Percentiles rank a stretch among this genome's conserved stretches.
These are phyloP conservation scores for Wickerhamiella occidentalis DNA, from an alignment of 805 yeast species.

Conservation along the genomic window DNA sequence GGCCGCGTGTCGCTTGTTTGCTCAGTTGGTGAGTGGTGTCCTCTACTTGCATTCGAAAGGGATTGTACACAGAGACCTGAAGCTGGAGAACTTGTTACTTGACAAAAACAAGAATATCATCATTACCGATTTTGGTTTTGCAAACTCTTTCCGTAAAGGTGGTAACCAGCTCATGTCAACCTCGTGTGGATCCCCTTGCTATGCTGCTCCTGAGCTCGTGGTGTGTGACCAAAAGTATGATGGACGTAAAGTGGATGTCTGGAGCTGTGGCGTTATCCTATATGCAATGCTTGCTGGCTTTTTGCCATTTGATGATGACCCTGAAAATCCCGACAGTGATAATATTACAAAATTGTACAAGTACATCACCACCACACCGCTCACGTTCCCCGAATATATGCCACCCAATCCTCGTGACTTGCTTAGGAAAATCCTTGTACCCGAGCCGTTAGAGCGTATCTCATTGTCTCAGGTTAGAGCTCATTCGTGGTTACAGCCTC, in stretches of 20 bases:
- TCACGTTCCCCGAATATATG: constrained; percentile 91
- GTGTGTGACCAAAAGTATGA: constrained; percentile 77
- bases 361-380: constrained; percentile 80
- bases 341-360: constrained; percentile 83
- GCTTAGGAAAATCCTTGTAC: constrained; percentile 63
- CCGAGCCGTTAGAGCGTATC: constrained; percentile 73
- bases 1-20: constrained; percentile 74
- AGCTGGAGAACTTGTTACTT: constrained; percentile 58
- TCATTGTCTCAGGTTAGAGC: constrained; percentile 54
- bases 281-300: constrained; percentile 97
- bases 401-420: constrained; percentile 85
- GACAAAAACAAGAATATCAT: constrained; percentile 80
- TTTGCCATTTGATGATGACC: constrained; percentile 94
- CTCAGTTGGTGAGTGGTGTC: constrained; percentile 89
- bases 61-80: constrained; percentile 64
- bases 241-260: constrained; percentile 87
- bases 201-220: constrained; percentile 96
- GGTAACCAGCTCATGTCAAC: constrained; percentile 71
- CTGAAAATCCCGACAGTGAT: constrained; percentile 90
- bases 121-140: constrained; percentile 90
- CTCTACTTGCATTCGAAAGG: constrained; percentile 78
- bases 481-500: constrained; percentile 84
- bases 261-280: constrained; percentile 93
- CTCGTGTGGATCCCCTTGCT: constrained; percentile 94
- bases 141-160: constrained; percentile 52